Conservation (phyloP, 2,329 filamentous ascomycete species). For the Dryadomyces quercus-mongolicae region DNA sequence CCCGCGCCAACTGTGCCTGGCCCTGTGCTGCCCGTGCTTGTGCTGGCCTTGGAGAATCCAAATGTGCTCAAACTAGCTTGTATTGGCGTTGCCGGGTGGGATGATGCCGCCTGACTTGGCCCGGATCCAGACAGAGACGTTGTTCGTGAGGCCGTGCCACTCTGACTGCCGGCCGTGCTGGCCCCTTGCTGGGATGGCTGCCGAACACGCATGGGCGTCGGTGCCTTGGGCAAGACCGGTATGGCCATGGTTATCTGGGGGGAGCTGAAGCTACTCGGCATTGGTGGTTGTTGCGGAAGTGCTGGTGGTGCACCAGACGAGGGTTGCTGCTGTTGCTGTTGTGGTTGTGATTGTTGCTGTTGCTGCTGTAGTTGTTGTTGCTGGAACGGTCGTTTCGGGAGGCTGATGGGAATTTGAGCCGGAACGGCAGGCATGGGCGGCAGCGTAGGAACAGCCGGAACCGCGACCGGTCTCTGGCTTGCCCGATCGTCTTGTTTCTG, state of each 20-base stretch:
- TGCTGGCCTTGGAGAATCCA: constrained; percentile 31
- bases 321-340: constrained; percentile 13
- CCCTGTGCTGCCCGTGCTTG: constrained; percentile 4
- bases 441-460: constrained; percentile 1
- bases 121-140: constrained; percentile 49
- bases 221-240: constrained; percentile 69
- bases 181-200: constrained; percentile 71
- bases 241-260: constrained; percentile 71
- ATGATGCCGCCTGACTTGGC: constrained; percentile 44
- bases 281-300: constrained; percentile 44
- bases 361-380: constrained; percentile 17
- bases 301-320: constrained; percentile 28
- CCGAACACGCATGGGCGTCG: constrained; percentile 65
- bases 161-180: constrained; percentile 47
- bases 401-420: constrained; percentile 16
- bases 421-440: background rate
- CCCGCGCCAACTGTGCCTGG: constrained; percentile 2
- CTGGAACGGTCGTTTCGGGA: constrained; percentile 29
- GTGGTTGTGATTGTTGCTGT: constrained; percentile 10
- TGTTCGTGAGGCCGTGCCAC: constrained; percentile 45
- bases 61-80: constrained; percentile 55
- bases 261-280: constrained; percentile 50
- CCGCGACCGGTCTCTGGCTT: constrained; percentile 6
- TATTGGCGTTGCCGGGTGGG: constrained; percentile 48
- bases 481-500: constrained; percentile 22